Evolutionary conservation across 805 yeast species (phyloP), one percentile per base, ranked within the genome.

Genomic region (Starmerella bombicola): DNA sequence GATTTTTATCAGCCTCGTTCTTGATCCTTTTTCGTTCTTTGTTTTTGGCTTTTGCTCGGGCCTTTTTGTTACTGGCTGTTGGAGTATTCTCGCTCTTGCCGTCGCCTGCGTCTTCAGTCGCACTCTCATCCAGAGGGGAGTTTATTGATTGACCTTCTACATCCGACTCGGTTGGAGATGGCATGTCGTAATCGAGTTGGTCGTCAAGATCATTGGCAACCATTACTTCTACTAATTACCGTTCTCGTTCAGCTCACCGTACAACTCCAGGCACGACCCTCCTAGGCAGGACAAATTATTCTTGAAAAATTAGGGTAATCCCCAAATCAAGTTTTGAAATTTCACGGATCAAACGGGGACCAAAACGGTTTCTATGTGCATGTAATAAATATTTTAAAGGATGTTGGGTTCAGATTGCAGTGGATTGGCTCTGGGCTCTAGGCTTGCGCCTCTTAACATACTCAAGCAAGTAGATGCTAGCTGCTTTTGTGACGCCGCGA

Each of bases 401-500:
- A 24, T 24, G 13, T 10, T 24, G 28, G 13, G 13, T 24, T 24
- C 28, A 24, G 13, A 13, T 10, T 10, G 28, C 28, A 8, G 15
- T 12, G 37, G 6, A 29, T 24, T 12, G 33, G 17, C 33, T 30
- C 33, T 12, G 12, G 13, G 33, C 17, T 30, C 33, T 19, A 13
- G 28, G 35, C n/a, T 16, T 12, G 3, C 39, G 33, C 25, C 30
- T 46, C 15, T 35, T 35, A 9, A 61, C 55, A 43, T 55, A 48
- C 30, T 59, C 54, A 31, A 77, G 81, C 35, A 86, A 66, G 55
- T 82, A 93, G 48, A 84, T 80, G 15, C 83, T 66, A 0, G 95
- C 91, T 0, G 95, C 88, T 0, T 97, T 95, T 0, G 97, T 88
- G 2, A 91, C 76, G 1, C 98, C 97, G 54, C 91, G 93, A 10